Conservation (phyloP, 768 basidiomycete species). For the Podaxis pistillaris region DNA sequence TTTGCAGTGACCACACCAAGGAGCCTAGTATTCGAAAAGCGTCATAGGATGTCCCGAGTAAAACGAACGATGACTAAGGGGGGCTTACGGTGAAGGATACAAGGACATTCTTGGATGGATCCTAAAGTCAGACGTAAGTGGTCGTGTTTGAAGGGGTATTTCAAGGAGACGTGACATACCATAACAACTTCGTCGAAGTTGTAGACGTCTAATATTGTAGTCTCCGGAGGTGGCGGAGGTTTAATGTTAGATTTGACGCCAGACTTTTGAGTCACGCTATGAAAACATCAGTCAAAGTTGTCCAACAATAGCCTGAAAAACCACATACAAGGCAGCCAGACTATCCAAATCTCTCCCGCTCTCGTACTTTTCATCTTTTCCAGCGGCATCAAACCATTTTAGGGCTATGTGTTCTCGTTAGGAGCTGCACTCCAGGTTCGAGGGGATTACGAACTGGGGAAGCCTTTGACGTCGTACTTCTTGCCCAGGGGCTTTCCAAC, state of each 20-base stretch:
- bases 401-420: slow-evolving; percentile 52
- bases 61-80: slow-evolving; percentile 6
- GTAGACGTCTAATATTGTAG: slow-evolving; percentile 61
- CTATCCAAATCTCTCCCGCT: slow-evolving; percentile 80
- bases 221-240: slow-evolving; percentile 74
- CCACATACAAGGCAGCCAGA: slow-evolving; percentile 69
- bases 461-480: slow-evolving; percentile 80
- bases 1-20: slow-evolving; percentile 97
- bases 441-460: slow-evolving; percentile 65
- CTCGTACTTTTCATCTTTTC: slow-evolving; percentile 66
- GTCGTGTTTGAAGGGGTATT: background rate
- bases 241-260: slow-evolving; percentile 88
- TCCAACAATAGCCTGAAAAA: background rate
- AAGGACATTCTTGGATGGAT: slow-evolving; percentile 75
- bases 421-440: slow-evolving; percentile 2
- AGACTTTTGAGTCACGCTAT: slow-evolving; percentile 70
- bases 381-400: slow-evolving; percentile 85
- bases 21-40: slow-evolving; percentile 39
- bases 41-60: slow-evolving; percentile 2
- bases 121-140: slow-evolving; percentile 30
- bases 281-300: background rate
- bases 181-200: slow-evolving; percentile 77
- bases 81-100: slow-evolving; percentile 73
- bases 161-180: slow-evolving; percentile 34
- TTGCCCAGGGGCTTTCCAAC: slow-evolving; percentile 73